Conservation (phyloP, 352 stramenopile genomes). For the Globisporangium mamillatum region DNA sequence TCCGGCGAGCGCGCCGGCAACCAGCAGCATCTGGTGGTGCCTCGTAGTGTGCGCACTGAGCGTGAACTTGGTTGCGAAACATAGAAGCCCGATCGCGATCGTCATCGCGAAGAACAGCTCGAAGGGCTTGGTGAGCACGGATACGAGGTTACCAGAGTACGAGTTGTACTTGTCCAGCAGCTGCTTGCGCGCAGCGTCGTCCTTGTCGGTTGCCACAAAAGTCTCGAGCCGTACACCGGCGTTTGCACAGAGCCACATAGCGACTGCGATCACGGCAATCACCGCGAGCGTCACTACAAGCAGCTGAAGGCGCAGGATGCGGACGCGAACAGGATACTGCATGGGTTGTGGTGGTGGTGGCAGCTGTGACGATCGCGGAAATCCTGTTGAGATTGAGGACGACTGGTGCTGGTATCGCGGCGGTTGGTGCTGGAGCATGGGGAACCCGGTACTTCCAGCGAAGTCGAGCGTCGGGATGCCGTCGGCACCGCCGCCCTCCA, state of each 20-base stretch:
- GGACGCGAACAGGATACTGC: slow-evolving; percentile 1
- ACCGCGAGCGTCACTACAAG: neutral
- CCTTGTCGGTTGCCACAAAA: slow-evolving; percentile 11
- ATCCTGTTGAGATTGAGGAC: neutral
- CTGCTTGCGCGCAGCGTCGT: slow-evolving; percentile 13
- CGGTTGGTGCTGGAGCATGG: neutral
- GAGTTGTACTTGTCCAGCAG: slow-evolving; percentile 28
- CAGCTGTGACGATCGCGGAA: neutral
- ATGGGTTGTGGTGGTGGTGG: neutral
- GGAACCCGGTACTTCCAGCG: neutral
- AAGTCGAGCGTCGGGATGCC: neutral
- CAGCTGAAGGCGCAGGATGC: neutral
- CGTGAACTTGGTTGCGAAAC: slow-evolving; percentile 8
- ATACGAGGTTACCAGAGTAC: slow-evolving; percentile 21
- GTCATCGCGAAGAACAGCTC: slow-evolving; percentile 19
- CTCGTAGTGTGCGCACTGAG: neutral
- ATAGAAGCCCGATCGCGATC: slow-evolving; percentile 16
- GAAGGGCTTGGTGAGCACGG: slow-evolving; percentile 19
- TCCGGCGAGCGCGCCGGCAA: slow-evolving; percentile 5
- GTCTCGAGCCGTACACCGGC: slow-evolving; percentile 14
- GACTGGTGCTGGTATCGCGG: neutral
- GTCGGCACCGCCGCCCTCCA: neutral
- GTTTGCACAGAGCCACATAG: slow-evolving; percentile 3
- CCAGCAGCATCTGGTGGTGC: slow-evolving; percentile 10
- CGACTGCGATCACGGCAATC: neutral